Percentiles rank a stretch among this genome's conserved stretches.
Conservation (phyloP, 2,329 filamentous ascomycete species). For the Pseudogymnoascus sp. region DNA sequence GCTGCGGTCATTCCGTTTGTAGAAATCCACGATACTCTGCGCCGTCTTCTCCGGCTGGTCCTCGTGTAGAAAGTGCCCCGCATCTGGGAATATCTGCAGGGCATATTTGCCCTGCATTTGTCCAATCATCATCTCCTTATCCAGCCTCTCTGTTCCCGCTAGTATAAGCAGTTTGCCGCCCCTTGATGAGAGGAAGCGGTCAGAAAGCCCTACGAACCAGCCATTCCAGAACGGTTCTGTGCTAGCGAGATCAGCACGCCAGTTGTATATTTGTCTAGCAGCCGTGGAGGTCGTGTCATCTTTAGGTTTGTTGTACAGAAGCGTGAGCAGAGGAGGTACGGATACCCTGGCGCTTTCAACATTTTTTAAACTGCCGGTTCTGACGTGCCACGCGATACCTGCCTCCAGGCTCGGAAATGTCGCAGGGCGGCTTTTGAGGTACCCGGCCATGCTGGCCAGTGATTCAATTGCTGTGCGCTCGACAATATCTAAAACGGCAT, state of each 20-base stretch:
- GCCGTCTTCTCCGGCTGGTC: conserved; percentile 89
- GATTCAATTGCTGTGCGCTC: conserved; percentile 95
- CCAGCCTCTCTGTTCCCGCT: conserved; percentile 81
- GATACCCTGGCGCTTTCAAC: conserved; percentile 75
- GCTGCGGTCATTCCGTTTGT: conserved; percentile 80
- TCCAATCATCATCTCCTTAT: conserved; percentile 88
- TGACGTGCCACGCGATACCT: conserved; percentile 89
- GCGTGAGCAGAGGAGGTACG: conserved; percentile 66
- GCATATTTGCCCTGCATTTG: conserved; percentile 99
- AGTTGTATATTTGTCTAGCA: conserved; percentile 51
- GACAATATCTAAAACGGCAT: conserved; percentile 88
- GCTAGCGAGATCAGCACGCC: conserved; percentile 74
- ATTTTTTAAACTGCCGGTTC: conserved; percentile 80
- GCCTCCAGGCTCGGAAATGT: conserved; percentile 70
- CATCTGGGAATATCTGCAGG: conserved; percentile 86
- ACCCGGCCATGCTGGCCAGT: conserved; percentile 86
- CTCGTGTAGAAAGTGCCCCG: conserved; percentile 95
- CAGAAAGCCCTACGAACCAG: conserved; percentile 84
- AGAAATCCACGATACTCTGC: conserved; percentile 78
- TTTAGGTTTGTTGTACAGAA: conserved; percentile 20
- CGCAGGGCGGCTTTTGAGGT: conserved; percentile 71
- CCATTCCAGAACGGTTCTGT: conserved; percentile 91
- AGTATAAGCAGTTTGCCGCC: conserved; percentile 80
- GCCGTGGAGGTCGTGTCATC: conserved; percentile 33
- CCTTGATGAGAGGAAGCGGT: conserved; percentile 73